Conservation (phyloP, 176 grass and related monocot genomes). For the Triticum dicoccoides region DNA sequence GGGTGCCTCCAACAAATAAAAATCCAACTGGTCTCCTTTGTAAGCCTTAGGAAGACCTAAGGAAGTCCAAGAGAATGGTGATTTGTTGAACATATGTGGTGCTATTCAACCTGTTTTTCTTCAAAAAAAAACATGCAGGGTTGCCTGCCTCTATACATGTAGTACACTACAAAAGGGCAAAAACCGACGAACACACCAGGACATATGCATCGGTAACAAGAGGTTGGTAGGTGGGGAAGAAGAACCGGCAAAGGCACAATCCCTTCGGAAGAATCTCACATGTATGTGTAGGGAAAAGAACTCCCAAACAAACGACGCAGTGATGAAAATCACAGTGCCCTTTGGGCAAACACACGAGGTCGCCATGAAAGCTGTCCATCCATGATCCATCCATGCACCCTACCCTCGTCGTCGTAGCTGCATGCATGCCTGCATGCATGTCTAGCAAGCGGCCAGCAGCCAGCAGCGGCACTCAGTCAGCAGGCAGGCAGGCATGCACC, state of each 20-base stretch:
- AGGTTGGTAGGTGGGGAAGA: background rate
- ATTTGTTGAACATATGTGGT: no score
- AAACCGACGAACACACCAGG: background rate
- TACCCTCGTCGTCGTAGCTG: background rate
- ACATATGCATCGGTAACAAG: background rate
- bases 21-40: no score
- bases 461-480: constrained; percentile 1
- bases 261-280: constrained; percentile 22
- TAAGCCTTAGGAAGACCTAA: no score
- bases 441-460: background rate
- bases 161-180: background rate
- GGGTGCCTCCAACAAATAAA: no score
- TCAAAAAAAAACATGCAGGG: no score
- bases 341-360: background rate
- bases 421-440: background rate
- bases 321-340: constrained; percentile 11
- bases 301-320: background rate
- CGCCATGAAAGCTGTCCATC: constrained; percentile 19
- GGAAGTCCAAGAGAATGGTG: no score
- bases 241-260: background rate
- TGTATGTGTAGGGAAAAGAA: background rate
- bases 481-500: background rate
- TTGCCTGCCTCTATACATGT: no score
- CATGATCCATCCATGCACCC: background rate
- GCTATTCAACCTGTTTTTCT: no score